Conservation (phyloP, 2,329 filamentous ascomycete species). For the Fusarium sp. region DNA sequence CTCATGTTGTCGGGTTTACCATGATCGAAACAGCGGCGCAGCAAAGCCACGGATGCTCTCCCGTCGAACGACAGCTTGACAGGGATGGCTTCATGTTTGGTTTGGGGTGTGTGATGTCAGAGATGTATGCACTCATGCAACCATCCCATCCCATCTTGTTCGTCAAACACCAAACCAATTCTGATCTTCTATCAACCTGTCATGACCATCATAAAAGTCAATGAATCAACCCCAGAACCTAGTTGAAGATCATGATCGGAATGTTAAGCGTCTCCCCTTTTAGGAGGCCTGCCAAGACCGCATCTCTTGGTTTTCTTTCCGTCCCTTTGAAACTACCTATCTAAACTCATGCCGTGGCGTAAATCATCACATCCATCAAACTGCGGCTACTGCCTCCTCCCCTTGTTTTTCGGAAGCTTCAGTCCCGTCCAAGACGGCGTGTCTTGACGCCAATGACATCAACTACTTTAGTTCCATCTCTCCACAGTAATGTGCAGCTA, state of each 20-base stretch:
- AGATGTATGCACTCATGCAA: constrained; percentile 1
- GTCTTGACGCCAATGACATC: constrained; percentile 40
- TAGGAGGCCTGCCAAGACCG: constrained; percentile 25
- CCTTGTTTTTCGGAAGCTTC: constrained; percentile 17
- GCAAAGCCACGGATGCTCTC: constrained; percentile 37
- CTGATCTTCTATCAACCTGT: neutral
- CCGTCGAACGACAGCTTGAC: constrained; percentile 32
- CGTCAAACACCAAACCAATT: neutral
- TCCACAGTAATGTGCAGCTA: constrained; percentile 14
- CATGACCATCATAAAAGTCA: constrained; percentile 10
- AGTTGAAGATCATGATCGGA: constrained; percentile 36
- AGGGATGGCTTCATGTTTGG: constrained; percentile 16
- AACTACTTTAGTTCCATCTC: constrained; percentile 15
- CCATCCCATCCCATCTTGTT: constrained; percentile 5
- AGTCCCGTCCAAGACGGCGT: constrained; percentile 21
- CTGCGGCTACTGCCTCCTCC: constrained; percentile 15
- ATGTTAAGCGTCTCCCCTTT: constrained; percentile 33
- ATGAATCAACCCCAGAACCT: constrained; percentile 33
- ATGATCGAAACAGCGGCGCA: constrained; percentile 7
- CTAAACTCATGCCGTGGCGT: constrained; percentile 31
- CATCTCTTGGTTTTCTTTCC: constrained; percentile 6
- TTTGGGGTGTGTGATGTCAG: constrained; percentile 35
- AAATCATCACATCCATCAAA: constrained; percentile 14
- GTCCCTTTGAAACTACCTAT: constrained; percentile 2
- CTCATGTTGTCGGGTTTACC: constrained; percentile 21